Evolutionary conservation across 352 stramenopile species (phyloP), one percentile per base, ranked within the genome.

Genomic region (Phytophthora brassicae): DNA sequence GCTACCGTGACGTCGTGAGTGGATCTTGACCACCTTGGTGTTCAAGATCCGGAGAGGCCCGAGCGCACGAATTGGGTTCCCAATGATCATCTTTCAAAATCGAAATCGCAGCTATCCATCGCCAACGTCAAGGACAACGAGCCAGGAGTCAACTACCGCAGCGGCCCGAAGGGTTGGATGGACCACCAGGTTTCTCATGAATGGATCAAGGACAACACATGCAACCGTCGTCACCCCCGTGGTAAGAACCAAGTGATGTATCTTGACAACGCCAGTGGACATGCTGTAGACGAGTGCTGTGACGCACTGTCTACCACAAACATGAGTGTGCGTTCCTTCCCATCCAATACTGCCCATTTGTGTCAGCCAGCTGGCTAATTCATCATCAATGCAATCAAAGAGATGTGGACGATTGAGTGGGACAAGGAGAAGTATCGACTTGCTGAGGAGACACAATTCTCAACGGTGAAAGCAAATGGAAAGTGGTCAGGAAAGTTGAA

Each of bases 81-180:
- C 26, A 14, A 53, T 53, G 16, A 16, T 42, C 1, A 29, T 53
- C 11, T 53, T 53, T 19, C 45, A 53, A 17, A 53, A 28, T n/a
- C 1, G 7, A 0, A 53, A 53, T 8, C 28, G 26, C 4, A 53
- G 45, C 9, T 53, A 53, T 13, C 39, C 39, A 46, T 46, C 26
- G 3, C 8, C 8, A 24, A 24, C 8, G 16, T 28, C 14, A n/a
- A 6, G 1, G 28, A 53, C 28, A 9, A 36, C 9, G 28, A 42
- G 12, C 28, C 28, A 4, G 28, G 45, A 8, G 45, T 41, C n/a
- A 26, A 23, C 4, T 51, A 51, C n/a, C n/a, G n/a, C n/a, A n/a
- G n/a, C 28, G 28, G 28, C 2, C 45, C 45, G 12, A 53, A 41
- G 17, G 45, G 45, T 3, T 53, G 45, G 28, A 53, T 53, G 45